phyloP scores from a whole-genome alignment of 345 rosid genomes.

The Citropsis articulata region DNA sequence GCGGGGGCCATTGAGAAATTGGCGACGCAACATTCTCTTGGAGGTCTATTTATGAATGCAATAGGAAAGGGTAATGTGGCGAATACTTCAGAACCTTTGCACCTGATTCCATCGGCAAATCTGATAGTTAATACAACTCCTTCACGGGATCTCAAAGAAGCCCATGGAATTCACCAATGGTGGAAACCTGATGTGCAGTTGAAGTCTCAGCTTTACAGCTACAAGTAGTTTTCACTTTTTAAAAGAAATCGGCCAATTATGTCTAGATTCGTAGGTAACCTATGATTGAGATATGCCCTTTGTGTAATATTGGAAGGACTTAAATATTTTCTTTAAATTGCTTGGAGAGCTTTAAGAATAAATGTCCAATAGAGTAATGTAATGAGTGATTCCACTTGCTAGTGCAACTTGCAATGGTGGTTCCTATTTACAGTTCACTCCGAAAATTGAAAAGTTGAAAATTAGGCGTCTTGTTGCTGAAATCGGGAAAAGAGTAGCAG shows the following conservation, averaged over 20 bases:
- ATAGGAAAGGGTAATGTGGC: slow-evolving; percentile 39
- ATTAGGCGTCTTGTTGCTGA: no score
- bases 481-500: no score
- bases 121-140: slow-evolving; percentile 46
- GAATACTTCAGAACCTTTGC: slow-evolving; percentile 50
- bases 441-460: no score
- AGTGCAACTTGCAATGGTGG: no score
- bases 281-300: neutral
- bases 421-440: no score
- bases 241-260: neutral
- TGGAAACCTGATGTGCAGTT: slow-evolving; percentile 62
- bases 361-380: neutral
- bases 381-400: neutral
- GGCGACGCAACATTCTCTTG: slow-evolving; percentile 68
- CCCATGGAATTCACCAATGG: slow-evolving; percentile 97
- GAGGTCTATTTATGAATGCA: slow-evolving; percentile 56
- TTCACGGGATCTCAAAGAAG: slow-evolving; percentile 49
- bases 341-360: neutral
- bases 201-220: slow-evolving; percentile 51
- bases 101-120: slow-evolving; percentile 75
- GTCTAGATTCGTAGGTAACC: neutral
- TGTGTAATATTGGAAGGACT: neutral
- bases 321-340: neutral
- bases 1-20: slow-evolving; percentile 62
- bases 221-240: slow-evolving; percentile 26